Conservation (phyloP, 495 filamentous ascomycete species). For the Neurospora hispaniola region DNA sequence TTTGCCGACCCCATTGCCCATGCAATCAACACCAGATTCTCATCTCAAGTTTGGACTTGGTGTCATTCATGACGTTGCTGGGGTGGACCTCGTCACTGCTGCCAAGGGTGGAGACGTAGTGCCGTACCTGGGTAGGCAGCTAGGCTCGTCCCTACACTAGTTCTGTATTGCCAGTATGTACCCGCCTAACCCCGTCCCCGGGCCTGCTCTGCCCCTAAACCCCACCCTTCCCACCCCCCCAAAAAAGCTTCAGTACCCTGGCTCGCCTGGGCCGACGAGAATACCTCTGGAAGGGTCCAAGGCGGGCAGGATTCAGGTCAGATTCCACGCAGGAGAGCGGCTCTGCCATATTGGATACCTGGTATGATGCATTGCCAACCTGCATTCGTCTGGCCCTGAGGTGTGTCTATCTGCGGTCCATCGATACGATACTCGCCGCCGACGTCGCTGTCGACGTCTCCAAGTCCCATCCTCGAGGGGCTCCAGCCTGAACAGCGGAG, state of each 20-base stretch:
- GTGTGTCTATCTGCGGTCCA: neutral
- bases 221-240: neutral
- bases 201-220: neutral
- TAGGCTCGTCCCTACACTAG: too few species aligned
- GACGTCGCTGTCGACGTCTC: neutral
- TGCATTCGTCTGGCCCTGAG: too few species aligned
- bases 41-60: neutral
- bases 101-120: neutral
- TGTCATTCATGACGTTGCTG: neutral
- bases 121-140: too few species aligned
- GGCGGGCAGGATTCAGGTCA: too few species aligned
- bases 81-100: neutral
- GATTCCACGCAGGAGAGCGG: too few species aligned
- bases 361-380: too few species aligned
- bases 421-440: neutral
- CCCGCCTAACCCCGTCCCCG: neutral
- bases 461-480: neutral
- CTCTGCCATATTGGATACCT: too few species aligned
- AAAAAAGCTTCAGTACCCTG: neutral
- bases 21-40: neutral
- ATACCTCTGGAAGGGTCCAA: neutral
- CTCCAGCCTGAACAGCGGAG: neutral
- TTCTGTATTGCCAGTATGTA: too few species aligned
- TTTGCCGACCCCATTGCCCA: neutral
- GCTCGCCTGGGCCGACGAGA: neutral